phyloP scores from a whole-genome alignment of 345 rosid species.

The Mercurialis annua region DNA sequence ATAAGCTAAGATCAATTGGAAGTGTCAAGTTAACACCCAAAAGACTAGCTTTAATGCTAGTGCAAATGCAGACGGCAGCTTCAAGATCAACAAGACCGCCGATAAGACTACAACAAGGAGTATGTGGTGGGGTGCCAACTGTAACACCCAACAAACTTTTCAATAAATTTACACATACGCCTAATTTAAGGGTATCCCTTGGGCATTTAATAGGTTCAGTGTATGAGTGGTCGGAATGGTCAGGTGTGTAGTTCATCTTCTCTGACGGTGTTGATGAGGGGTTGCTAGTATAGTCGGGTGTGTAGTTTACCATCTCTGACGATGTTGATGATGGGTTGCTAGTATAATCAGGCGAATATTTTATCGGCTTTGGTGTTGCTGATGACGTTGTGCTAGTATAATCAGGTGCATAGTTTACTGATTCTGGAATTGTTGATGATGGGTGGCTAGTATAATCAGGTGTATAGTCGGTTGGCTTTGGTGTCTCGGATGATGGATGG shows the following conservation, averaged over 20 bases:
- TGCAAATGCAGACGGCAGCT: slow-evolving; percentile 82
- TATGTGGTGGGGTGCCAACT: slow-evolving; percentile 51
- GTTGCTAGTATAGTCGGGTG: no score
- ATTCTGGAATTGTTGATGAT: no score
- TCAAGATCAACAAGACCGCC: slow-evolving; percentile 55
- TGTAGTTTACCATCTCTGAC: no score
- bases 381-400: no score
- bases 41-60: slow-evolving; percentile 62
- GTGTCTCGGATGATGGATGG: no score
- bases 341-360: slow-evolving; percentile 26
- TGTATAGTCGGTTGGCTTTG: no score
- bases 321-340: slow-evolving; percentile 21
- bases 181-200: slow-evolving; percentile 63
- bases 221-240: no score
- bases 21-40: slow-evolving; percentile 55
- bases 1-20: slow-evolving; percentile 54
- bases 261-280: no score
- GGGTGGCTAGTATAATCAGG: no score
- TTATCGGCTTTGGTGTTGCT: slow-evolving; percentile 20
- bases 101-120: slow-evolving; percentile 58
- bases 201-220: slow-evolving; percentile 50
- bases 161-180: slow-evolving; percentile 53
- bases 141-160: slow-evolving; percentile 40
- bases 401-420: no score
- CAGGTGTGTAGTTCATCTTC: no score